Percentiles rank a stretch among this genome's conserved stretches.
phyloP scores from a whole-genome alignment of 148 eudicot species.

The Nepenthes mirabilis region DNA sequence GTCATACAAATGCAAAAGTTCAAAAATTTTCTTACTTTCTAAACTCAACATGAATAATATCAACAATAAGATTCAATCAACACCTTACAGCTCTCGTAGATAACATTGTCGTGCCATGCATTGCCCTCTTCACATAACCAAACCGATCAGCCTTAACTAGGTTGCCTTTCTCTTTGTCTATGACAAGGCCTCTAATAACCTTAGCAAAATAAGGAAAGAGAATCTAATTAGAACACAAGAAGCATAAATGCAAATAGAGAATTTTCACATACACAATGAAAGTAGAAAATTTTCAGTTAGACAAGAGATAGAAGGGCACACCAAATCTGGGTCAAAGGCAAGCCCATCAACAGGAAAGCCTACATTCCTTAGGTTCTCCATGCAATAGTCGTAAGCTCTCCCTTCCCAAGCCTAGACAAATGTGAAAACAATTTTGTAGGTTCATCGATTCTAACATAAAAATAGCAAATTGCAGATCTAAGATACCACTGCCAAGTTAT shows the following conservation, averaged over 20 bases:
- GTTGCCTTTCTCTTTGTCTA: constrained; percentile 94
- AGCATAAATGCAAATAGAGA: background rate
- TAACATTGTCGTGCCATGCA: constrained; percentile 93
- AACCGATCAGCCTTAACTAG: constrained; percentile 93
- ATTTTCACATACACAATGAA: background rate
- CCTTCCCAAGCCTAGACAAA: constrained; percentile 91
- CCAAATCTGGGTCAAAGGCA: constrained; percentile 91
- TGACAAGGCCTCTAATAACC: constrained; percentile 98
- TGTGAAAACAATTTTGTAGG: constrained; percentile 2
- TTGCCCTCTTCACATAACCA: constrained; percentile 94
- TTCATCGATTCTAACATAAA: background rate
- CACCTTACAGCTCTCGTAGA: constrained; percentile 88
- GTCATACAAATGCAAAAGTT: no score
- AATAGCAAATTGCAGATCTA: background rate
- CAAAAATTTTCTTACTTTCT: no score
- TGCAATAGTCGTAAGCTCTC: constrained; percentile 94
- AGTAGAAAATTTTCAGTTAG: no score
- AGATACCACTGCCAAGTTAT: no score
- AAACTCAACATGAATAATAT: background rate
- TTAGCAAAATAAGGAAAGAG: constrained; percentile 13
- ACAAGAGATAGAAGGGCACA: constrained; percentile 12
- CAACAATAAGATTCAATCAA: constrained; percentile 8
- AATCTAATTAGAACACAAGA: constrained; percentile 2
- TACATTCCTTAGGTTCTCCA: constrained; percentile 68
- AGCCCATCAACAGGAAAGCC: constrained; percentile 99